Evolutionary conservation across 2,329 filamentous ascomycete genomes (phyloP).

Genomic region (Epicoccum nigrum): DNA sequence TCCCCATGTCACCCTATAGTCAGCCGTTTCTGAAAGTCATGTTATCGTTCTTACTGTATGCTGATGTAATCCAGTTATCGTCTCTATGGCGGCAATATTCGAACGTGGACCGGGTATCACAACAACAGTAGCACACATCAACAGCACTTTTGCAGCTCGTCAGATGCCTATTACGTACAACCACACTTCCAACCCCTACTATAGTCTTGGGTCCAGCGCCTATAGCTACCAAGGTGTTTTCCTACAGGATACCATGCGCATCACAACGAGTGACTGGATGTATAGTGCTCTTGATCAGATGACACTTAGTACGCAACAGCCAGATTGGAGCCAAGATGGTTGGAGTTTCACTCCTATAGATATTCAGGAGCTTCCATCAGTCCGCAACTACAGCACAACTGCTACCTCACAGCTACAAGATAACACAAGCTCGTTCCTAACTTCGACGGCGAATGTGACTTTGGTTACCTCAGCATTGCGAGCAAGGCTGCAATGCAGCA

Average conservation of each 20-base stretch:
- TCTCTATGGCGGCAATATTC: constrained; percentile 15
- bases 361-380: not conserved
- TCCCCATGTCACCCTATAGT: too few species aligned
- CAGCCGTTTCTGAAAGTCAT: too few species aligned
- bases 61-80: constrained; percentile 6
- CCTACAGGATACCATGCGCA: not conserved
- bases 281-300: constrained; percentile 11
- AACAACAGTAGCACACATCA: not conserved
- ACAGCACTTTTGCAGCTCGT: not conserved
- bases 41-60: not conserved
- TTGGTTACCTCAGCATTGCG: not conserved
- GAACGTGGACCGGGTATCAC: not conserved
- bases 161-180: not conserved
- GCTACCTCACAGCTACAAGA: not conserved
- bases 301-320: not conserved
- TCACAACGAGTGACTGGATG: constrained; percentile 7
- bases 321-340: constrained; percentile 11
- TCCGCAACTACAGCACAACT: not conserved
- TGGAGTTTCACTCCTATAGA: constrained; percentile 15
- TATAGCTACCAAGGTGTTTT: not conserved
- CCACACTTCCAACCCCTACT: not conserved
- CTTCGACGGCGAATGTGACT: not conserved
- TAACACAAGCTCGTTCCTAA: not conserved
- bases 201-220: not conserved
- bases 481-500: not conserved